phyloP scores from a whole-genome alignment of 148 eudicot species.

The Nyssa sinensis region DNA sequence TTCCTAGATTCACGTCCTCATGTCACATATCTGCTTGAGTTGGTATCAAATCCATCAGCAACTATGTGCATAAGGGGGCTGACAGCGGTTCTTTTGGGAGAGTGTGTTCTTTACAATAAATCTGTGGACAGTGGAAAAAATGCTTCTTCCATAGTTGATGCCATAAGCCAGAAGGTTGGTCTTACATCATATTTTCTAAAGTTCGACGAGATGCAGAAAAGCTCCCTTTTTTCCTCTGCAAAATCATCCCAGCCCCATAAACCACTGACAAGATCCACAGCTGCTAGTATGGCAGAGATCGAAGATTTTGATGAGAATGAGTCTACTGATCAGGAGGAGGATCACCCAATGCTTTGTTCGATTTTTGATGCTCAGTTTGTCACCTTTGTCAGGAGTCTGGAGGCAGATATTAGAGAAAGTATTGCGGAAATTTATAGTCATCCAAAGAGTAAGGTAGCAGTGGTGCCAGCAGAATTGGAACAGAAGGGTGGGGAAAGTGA shows the following conservation, averaged over 20 bases:
- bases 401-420: constrained; percentile 68
- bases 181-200: constrained; percentile 73
- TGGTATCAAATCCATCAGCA: constrained; percentile 59
- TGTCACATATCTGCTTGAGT: constrained; percentile 75
- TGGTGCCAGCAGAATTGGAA: constrained; percentile 88
- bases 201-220: constrained; percentile 86
- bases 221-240: constrained; percentile 54
- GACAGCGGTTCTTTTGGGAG: constrained; percentile 82
- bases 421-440: constrained; percentile 75
- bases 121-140: constrained; percentile 57
- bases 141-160: constrained; percentile 69
- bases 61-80: constrained; percentile 68
- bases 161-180: constrained; percentile 86
- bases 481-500: constrained; percentile 72
- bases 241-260: constrained; percentile 51
- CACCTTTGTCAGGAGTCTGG: constrained; percentile 53
- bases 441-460: constrained; percentile 84
- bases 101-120: constrained; percentile 71
- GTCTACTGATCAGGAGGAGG: constrained; percentile 44
- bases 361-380: constrained; percentile 70
- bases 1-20: constrained; percentile 93
- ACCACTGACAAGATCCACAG: constrained; percentile 71
- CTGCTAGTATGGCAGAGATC: constrained; percentile 82
- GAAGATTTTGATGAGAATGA: constrained; percentile 61
- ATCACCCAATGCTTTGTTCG: constrained; percentile 70